Conservation (phyloP, 2,329 filamentous ascomycete species). For the Helotiales sp. region DNA sequence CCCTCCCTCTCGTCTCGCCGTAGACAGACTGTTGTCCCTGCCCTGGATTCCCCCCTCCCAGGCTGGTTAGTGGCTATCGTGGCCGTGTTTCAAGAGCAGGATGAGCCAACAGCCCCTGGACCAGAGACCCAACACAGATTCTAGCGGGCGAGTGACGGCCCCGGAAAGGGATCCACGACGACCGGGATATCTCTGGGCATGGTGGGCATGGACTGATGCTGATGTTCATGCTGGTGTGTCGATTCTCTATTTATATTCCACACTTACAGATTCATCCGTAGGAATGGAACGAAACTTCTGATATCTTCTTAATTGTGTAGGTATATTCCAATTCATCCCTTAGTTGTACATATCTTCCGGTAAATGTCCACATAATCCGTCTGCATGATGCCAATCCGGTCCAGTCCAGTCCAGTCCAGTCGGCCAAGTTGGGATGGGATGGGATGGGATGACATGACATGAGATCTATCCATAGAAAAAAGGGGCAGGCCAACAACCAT, state of each 20-base stretch:
- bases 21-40: neutral
- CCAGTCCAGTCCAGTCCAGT: too few species aligned
- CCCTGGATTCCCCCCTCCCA: slow-evolving; percentile 4
- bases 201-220: neutral
- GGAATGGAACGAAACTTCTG: neutral
- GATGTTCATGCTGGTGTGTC: neutral
- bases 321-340: too few species aligned
- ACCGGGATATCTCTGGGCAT: slow-evolving; percentile 7
- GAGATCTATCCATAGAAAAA: slow-evolving; percentile 4
- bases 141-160: slow-evolving; percentile 8
- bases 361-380: neutral
- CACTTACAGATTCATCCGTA: neutral
- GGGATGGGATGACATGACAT: slow-evolving; percentile 7
- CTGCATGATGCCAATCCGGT: neutral
- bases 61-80: slow-evolving; percentile 6
- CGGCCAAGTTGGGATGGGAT: neutral
- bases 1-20: neutral
- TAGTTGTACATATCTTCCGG: neutral
- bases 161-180: neutral
- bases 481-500: slow-evolving; percentile 8
- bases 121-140: neutral
- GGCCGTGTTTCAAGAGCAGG: slow-evolving; percentile 16
- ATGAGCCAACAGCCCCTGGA: slow-evolving; percentile 8
- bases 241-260: slow-evolving; percentile 6
- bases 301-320: neutral